Percentiles rank a stretch among this genome's conserved stretches.
These are phyloP conservation scores for Hygrophoropsis aurantiaca DNA, from an alignment of 768 basidiomycete species.

Conservation along the genomic window DNA sequence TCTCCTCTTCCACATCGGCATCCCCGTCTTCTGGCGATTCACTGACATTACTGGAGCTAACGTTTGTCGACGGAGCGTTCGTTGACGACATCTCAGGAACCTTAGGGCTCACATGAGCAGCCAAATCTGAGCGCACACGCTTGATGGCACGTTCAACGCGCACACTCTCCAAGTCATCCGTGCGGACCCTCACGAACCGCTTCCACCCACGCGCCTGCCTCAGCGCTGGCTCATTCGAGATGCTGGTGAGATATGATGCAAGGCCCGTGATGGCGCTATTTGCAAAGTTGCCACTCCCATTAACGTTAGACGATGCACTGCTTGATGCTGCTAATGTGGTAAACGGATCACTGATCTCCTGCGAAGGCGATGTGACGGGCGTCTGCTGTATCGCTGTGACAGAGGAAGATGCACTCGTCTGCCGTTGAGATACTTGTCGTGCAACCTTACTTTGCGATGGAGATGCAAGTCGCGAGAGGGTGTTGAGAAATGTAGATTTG, in stretches of 20 bases:
- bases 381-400: slow-evolving; percentile 34
- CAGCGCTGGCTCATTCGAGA: slow-evolving; percentile 66
- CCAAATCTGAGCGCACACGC: slow-evolving; percentile 81
- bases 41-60: slow-evolving; percentile 31
- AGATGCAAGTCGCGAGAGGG: slow-evolving; percentile 80
- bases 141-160: slow-evolving; percentile 87
- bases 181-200: slow-evolving; percentile 81
- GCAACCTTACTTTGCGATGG: slow-evolving; percentile 58
- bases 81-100: slow-evolving; percentile 22
- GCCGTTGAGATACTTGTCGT: slow-evolving; percentile 39
- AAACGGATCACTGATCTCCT: slow-evolving; percentile 67
- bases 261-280: slow-evolving; percentile 64
- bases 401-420: slow-evolving; percentile 28
- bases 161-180: slow-evolving; percentile 85
- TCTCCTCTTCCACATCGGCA: slow-evolving; percentile 32
- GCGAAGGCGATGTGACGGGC: slow-evolving; percentile 50
- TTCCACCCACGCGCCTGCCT: slow-evolving; percentile 76
- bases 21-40: slow-evolving; percentile 28
- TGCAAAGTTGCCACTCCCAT: slow-evolving; percentile 21
- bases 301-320: slow-evolving; percentile 21
- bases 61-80: slow-evolving; percentile 18
- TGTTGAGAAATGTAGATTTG: slow-evolving; percentile 84
- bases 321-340: slow-evolving; percentile 36
- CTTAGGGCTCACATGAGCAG: slow-evolving; percentile 58
- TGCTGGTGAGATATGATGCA: slow-evolving; percentile 75